Evolutionary conservation across 345 rosid species (phyloP).

Genomic region (Citropsis articulata): DNA sequence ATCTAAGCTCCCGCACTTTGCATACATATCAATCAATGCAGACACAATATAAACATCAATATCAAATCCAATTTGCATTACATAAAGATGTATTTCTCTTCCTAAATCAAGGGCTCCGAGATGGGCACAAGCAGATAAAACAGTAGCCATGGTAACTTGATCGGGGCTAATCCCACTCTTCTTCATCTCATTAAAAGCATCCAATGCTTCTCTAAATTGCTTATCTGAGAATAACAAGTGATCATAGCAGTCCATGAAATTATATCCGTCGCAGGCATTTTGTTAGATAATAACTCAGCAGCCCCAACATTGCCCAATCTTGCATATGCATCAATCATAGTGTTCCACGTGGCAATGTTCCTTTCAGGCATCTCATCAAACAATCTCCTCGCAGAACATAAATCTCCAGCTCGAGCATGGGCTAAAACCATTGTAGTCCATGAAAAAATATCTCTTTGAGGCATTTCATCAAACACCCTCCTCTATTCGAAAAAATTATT

Average conservation of each 20-base stretch:
- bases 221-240: constrained; percentile 59
- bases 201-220: constrained; percentile 56
- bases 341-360: constrained; percentile 58
- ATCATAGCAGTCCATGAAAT: constrained; percentile 85
- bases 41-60: constrained; percentile 81
- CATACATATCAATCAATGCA: constrained; percentile 77
- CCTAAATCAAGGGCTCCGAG: constrained; percentile 67
- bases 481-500: constrained; percentile 37
- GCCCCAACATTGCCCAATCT: constrained; percentile 37
- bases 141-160: constrained; percentile 64
- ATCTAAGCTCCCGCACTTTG: constrained; percentile 70
- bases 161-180: constrained; percentile 49
- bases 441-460: constrained; percentile 50
- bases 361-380: constrained; percentile 56
- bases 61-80: constrained; percentile 41
- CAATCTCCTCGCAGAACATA: constrained; percentile 42
- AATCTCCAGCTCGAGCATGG: constrained; percentile 34
- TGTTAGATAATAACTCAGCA: constrained; percentile 51
- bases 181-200: constrained; percentile 52
- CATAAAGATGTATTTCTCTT: constrained; percentile 58
- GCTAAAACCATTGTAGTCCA: constrained; percentile 61
- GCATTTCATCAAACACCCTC: constrained; percentile 77
- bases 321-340: constrained; percentile 71
- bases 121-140: constrained; percentile 82
- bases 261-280: constrained; percentile 53